Evolutionary conservation across 805 yeast species (phyloP).

Genomic region (Metschnikowia kofuensis): DNA sequence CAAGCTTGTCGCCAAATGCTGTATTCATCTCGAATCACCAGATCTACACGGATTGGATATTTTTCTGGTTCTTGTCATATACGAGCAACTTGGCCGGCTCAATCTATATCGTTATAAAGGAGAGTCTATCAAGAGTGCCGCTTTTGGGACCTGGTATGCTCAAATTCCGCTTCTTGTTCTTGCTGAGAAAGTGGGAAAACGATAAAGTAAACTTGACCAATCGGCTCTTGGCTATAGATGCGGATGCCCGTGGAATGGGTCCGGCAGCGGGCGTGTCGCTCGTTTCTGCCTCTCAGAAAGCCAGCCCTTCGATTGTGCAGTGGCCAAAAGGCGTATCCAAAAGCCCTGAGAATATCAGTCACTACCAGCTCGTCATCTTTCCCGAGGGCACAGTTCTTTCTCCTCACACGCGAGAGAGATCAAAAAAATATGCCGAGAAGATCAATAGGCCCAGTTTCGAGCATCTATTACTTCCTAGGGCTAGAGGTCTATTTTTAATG

Average conservation of each 20-base stretch:
- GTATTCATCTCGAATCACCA: conserved; percentile 87
- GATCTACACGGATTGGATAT: conserved; percentile 92
- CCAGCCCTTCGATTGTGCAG: conserved; percentile 9
- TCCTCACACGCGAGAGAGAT: conserved; percentile 55
- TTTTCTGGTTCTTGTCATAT: conserved; percentile 81
- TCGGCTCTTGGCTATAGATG: conserved; percentile 55
- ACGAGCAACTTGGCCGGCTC: conserved; percentile 62
- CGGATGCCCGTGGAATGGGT: conserved; percentile 57
- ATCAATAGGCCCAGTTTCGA: conserved; percentile 47
- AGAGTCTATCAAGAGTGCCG: conserved; percentile 65
- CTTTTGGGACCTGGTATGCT: conserved; percentile 84
- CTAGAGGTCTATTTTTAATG: conserved; percentile 71
- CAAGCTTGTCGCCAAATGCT: conserved; percentile 46
- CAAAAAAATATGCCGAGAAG: conserved; percentile 56
- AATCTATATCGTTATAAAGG: conserved; percentile 74
- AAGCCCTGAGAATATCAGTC: neutral
- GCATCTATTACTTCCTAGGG: conserved; percentile 77
- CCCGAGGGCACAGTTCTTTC: conserved; percentile 95
- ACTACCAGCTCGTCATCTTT: conserved; percentile 67
- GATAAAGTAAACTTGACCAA: conserved; percentile 62
- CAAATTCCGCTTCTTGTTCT: conserved; percentile 70
- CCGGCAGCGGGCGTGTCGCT: conserved; percentile 43
- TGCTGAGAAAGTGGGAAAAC: conserved; percentile 81
- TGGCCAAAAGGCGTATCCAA: conserved; percentile 33
- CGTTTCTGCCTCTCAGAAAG: conserved; percentile 29